Evolutionary conservation across 495 filamentous ascomycete species (phyloP), one percentile per base, ranked within the genome.

Genomic region (Xylaria flabelliformis): DNA sequence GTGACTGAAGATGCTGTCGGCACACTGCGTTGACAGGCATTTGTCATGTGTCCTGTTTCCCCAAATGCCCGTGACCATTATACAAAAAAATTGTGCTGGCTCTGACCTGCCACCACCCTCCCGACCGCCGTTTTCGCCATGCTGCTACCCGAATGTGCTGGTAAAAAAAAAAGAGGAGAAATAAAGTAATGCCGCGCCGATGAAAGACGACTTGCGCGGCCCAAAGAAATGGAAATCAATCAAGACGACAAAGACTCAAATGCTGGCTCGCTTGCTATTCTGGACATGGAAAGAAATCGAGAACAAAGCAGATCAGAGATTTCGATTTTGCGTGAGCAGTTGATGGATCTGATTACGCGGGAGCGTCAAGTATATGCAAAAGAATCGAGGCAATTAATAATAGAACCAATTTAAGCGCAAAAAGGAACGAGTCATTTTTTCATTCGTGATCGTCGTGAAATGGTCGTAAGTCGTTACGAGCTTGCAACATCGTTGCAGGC

Each of bases 231-330:
- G 64, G 64, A 76, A 67, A 73, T 67, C 59, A 69, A 36, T 67
- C 64, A 73, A 67, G 50, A 69, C 29, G 65, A 32, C 41, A 56
- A 80, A 82, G 79, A 71, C 32, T 78, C 80, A 76, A 79, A 84
- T 77, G 82, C 80, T 84, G 67, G 80, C 82, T 83, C 74, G 81
- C 80, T 82, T 74, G 78, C 80, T 79, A 75, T 65, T 67, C 68
- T 77, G 69, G 67, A 80, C 72, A 80, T 75, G 39, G 55, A 69
- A 70, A 53, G 50, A 72, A 44, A 66, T 67, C 42, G 67, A 36
- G 63, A 76, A 76, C 65, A 76, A 79, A 75, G 70, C 75, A 77
- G 75, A 80, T 78, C 74, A 75, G 72, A 67, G 69, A 68, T 74
- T 68, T 69, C 76, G 69, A 74, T 74, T 72, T 74, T 70, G 74